phyloP scores from a whole-genome alignment of 345 rosid genomes.

The Moringa oleifera region DNA sequence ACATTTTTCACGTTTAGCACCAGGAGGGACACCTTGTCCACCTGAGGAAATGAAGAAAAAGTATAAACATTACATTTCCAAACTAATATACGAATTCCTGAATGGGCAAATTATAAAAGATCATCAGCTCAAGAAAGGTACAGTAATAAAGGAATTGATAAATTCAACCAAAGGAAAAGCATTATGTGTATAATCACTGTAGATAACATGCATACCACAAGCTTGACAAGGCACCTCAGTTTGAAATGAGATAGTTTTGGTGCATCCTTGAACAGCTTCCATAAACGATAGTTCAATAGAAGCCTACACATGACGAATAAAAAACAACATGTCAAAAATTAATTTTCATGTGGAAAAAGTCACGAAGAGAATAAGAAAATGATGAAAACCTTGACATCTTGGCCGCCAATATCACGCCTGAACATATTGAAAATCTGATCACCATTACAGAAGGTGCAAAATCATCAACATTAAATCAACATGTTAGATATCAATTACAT shows the following conservation, averaged over 20 bases:
- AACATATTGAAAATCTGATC: slow-evolving; percentile 59
- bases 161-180: not conserved
- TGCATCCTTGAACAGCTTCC: slow-evolving; percentile 99
- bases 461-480: slow-evolving; percentile 12
- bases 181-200: not conserved
- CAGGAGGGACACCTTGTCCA: slow-evolving; percentile 98
- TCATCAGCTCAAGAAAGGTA: not conserved
- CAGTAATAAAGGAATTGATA: not conserved
- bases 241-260: slow-evolving; percentile 74
- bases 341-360: slow-evolving; percentile 13
- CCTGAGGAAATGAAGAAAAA: slow-evolving; percentile 36
- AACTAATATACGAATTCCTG: slow-evolving; percentile 1
- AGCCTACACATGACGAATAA: slow-evolving; percentile 44
- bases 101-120: not conserved
- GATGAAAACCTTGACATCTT: slow-evolving; percentile 79
- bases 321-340: slow-evolving; percentile 1
- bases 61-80: slow-evolving; percentile 1
- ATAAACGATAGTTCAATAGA: slow-evolving; percentile 87
- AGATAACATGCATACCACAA: slow-evolving; percentile 55
- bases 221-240: slow-evolving; percentile 80
- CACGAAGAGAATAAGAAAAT: slow-evolving; percentile 8
- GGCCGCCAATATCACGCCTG: slow-evolving; percentile 66
- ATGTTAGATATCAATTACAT: not conserved
- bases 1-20: slow-evolving; percentile 86
- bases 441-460: slow-evolving; percentile 13